Conservation (phyloP, 768 basidiomycete species). For the Mycena belliarum region DNA sequence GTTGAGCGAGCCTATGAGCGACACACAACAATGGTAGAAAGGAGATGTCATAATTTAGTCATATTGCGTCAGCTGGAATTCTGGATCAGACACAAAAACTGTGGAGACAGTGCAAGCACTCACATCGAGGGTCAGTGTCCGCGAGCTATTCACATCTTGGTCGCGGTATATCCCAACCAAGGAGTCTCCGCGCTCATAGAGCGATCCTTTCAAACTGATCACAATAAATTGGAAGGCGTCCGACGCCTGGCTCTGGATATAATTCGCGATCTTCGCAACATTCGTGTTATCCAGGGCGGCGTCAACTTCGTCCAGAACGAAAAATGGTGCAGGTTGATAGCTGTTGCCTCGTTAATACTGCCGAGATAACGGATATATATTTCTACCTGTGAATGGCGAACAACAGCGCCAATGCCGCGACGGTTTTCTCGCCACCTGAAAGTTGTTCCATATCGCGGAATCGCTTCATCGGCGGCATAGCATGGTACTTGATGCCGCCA, state of each 20-base stretch:
- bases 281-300: slow-evolving; percentile 99
- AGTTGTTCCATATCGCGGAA: slow-evolving; percentile 99
- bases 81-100: slow-evolving; percentile 11
- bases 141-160: slow-evolving; percentile 90
- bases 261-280: slow-evolving; percentile 92
- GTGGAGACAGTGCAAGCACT: slow-evolving; percentile 27
- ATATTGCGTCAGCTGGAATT: too few species aligned
- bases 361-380: not conserved
- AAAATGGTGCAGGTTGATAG: slow-evolving; percentile 96
- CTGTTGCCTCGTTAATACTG: slow-evolving; percentile 38
- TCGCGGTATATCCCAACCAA: slow-evolving; percentile 94
- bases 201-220: slow-evolving; percentile 91
- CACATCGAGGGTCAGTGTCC: slow-evolving; percentile 90
- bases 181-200: slow-evolving; percentile 89
- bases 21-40: too few species aligned
- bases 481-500: slow-evolving; percentile 95
- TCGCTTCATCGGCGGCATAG: slow-evolving; percentile 99
- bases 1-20: too few species aligned
- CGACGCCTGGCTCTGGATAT: slow-evolving; percentile 84
- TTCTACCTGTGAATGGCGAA: slow-evolving; percentile 92
- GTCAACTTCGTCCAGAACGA: slow-evolving; percentile 98
- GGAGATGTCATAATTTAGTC: too few species aligned
- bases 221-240: slow-evolving; percentile 93
- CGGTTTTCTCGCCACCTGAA: slow-evolving; percentile 98
- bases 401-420: slow-evolving; percentile 92